Evolutionary conservation across 495 filamentous ascomycete genomes (phyloP), one percentile per base, ranked within the genome.

Genomic region (Jackrogersella minutella): DNA sequence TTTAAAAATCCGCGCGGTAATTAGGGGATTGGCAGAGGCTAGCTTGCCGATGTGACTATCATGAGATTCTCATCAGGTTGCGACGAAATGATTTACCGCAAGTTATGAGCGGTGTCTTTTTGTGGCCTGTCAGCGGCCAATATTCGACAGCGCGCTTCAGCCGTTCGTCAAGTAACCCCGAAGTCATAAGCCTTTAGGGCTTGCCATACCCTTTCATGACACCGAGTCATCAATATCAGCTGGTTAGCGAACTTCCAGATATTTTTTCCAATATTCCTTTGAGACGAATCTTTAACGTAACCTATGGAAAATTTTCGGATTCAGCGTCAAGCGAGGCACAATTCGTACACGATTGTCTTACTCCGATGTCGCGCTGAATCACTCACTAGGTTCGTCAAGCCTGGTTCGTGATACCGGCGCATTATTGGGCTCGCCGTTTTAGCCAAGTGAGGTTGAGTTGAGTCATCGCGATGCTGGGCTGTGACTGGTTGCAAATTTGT

Each of bases 401-500:
- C 33, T 64, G 66, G 57, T 64, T 57, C 60, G 57, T 62, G 61
- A 62, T 58, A 61, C 61, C 13, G 51, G 37, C 28, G 49, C 19
- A 57, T 47, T 60, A 60, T 62, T 65, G 57, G 37, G 41, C 34
- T 58, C 33, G 44, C 54, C 43, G 50, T 64, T 64, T 50, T 56
- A 36, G 41, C 55, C 56, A 56, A 49, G 60, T 64, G 49, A 64
- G 50, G 34, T 52, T 4, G 40, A 54, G 66, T 69, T 69, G 66
- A 69, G 50, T 69, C 66, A 69, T 69, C 66, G 61, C 44, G 51
- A 41, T 58, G 31, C 19, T 64, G 50, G 56, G 50, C 51, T 53
- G 43, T 62, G 43, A 61, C 39, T 37, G 44, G 58, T 62, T 39
- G 49, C 33, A 49, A 36, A 8, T 21, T 26, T n/a, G n/a, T 46